Base-by-base conservation (phyloP, 257 asterid species). In the Penstemon davidsonii region DNA sequence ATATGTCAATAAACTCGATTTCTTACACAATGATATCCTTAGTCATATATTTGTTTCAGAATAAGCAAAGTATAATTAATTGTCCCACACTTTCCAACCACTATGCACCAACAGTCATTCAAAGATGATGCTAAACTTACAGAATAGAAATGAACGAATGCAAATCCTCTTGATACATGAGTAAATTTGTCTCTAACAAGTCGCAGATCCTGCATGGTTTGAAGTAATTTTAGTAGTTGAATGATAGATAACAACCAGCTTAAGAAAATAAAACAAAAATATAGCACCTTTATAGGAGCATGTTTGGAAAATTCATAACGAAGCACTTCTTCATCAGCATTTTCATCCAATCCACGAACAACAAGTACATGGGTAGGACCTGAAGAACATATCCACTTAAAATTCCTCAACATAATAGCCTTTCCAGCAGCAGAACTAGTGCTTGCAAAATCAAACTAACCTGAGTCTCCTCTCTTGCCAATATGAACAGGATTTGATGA, bases 301-400 rank as follows among this genome's bases (percentile, higher is more conserved):
- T 94, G 96, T 69, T 94, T 94, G 5, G 97, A 84, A 77, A 94
- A 90, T 72, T 94, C 97, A 76, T 94, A 94, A 40, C 99, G 97
- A 73, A 94, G 92, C 97, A 91, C 88, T 71, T 94, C 99, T 85
- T 94, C 99, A 63, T 94, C 97, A 66, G 99, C 97, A 87, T 94
- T 88, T 69, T 94, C 99, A 80, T 91, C 99, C 88, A 94, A 80
- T 51, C 99, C 99, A 33, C 96, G 99, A 76, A 91, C 96, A 71
- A 91, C 99, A 79, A 94, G 95, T 68, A 91, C 99, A 82, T 94
- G 95, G 6, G 96, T 87, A 60, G 99, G 99, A 73, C 96, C 98
- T 93, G 85, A 78, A 76, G 74, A 18, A 38, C 67, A 70, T n/a
- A 71, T 40, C 37, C 60, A 36, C 44, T 73, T 75, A 64, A 69